Percentiles rank a stretch among this genome's conserved stretches.
Conservation (phyloP, 2,329 filamentous ascomycete species). For the Juglanconis sp. region DNA sequence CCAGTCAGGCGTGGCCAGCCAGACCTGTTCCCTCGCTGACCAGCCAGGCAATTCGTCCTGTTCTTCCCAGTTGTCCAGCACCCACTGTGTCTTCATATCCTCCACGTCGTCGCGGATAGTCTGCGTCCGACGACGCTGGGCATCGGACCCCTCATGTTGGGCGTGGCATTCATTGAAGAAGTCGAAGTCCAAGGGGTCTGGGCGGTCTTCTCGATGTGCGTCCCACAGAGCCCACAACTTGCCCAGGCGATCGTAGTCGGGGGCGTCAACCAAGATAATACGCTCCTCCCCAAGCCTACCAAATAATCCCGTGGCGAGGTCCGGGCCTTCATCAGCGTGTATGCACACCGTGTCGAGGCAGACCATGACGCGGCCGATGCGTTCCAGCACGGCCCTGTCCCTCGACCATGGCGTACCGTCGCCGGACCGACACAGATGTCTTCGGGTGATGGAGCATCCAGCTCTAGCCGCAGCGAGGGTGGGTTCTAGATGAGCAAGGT, state of each 20-base stretch:
- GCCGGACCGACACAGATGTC: not conserved
- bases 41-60: not conserved
- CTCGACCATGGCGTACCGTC: not conserved
- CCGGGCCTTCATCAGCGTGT: not conserved
- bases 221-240: not conserved
- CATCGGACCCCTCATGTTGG: not conserved
- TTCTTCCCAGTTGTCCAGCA: not conserved
- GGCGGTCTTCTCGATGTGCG: not conserved
- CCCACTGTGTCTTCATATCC: not conserved
- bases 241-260: not conserved
- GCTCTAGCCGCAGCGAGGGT: not conserved
- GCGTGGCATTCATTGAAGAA: not conserved
- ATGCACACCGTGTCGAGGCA: not conserved
- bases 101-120: not conserved
- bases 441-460: not conserved
- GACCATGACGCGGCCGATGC: not conserved
- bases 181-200: not conserved
- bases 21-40: not conserved
- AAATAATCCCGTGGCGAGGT: not conserved
- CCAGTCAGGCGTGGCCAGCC: not conserved
- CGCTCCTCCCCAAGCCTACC: not conserved
- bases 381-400: not conserved
- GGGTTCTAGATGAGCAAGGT: not conserved
- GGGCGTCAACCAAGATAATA: not conserved
- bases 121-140: not conserved